Evolutionary conservation across 345 rosid species (phyloP).

Genomic region (Linum lewisii): DNA sequence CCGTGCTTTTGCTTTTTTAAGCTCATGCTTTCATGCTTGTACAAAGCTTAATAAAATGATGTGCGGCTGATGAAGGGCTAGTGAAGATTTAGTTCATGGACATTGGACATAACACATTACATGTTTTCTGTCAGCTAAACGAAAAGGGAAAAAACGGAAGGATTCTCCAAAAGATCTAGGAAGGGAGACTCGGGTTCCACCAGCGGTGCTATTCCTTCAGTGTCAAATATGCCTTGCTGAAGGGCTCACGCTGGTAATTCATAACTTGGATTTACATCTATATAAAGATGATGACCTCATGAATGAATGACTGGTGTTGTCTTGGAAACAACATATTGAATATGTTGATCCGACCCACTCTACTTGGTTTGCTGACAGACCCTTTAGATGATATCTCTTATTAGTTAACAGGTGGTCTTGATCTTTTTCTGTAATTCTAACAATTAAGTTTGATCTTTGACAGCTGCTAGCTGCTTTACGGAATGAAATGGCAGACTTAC

Average conservation of each 20-base stretch:
- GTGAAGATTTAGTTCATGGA: too few species aligned
- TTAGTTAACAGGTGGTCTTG: not conserved
- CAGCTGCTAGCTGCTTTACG: constrained; percentile 87
- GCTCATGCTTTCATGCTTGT: too few species aligned
- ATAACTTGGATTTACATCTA: not conserved
- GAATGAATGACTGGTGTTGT: not conserved
- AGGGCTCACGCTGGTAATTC: constrained; percentile 74
- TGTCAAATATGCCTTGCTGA: constrained; percentile 79
- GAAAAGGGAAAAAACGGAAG: constrained; percentile 69
- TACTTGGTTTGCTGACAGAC: too few species aligned
- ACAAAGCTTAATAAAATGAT: too few species aligned
- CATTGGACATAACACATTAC: not conserved
- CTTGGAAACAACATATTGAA: too few species aligned
- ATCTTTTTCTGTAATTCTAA: not conserved
- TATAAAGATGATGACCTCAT: too few species aligned
- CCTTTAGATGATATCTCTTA: too few species aligned
- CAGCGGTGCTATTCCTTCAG: constrained; percentile 63
- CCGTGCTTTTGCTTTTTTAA: not conserved
- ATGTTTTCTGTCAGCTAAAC: constrained; percentile 45
- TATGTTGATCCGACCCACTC: too few species aligned
- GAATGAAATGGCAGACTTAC: constrained; percentile 52
- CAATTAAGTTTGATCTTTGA: not conserved
- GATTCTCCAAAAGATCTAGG: constrained; percentile 54
- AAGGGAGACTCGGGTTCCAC: constrained; percentile 58
- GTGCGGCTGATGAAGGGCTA: too few species aligned